Evolutionary conservation across 2,329 filamentous ascomycete genomes (phyloP), one percentile per base, ranked within the genome.

Genomic region (Aspergillus sp.): DNA sequence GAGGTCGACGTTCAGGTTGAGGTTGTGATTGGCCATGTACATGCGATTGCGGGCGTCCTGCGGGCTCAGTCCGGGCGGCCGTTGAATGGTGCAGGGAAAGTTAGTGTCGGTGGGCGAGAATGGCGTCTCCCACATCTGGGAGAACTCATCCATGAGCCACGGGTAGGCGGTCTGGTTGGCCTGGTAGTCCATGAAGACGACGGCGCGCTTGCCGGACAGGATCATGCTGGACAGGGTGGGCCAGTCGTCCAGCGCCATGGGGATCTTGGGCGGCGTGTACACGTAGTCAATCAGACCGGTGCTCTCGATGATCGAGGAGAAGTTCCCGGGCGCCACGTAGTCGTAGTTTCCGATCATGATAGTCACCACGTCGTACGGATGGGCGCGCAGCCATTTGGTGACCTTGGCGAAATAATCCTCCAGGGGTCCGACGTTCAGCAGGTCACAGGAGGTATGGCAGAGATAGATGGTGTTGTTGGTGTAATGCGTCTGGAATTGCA

Each of bases 21-120:
- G 80, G 68, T 97, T 97, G 76, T 97, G 92, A 72, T 97, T 97
- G 64, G 88, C 82, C 65, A 96, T 80, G 68, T 92, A 95, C 72
- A 96, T 79, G 41, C 86, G 81, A 25, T 86, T 77, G 53, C 77
- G 75, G 0, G 82, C 80, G 6, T 82, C 78, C 2, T 79, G 72
- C 0, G 68, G 64, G 2, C 74, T 64, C 52, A 95, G 75, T 41
- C 82, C 76, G 0, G 89, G 89, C 0, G 92, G 91, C 0, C 92
- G 86, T 66, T 96, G 84, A 34, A 86, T 79, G 0, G 77, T 85
- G 74, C 92, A 97, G 0, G 91, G 91, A 68, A 96, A 96, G 0
- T 71, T 69, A 3, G 84, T 74, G 62, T 86, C 72, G 0, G 79
- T 83, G 0, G 84, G 91, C 49, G 91, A 89, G 68, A 96, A 97